Conservation (phyloP, 305 asterid genomes). For the Plantago lanceolata region DNA sequence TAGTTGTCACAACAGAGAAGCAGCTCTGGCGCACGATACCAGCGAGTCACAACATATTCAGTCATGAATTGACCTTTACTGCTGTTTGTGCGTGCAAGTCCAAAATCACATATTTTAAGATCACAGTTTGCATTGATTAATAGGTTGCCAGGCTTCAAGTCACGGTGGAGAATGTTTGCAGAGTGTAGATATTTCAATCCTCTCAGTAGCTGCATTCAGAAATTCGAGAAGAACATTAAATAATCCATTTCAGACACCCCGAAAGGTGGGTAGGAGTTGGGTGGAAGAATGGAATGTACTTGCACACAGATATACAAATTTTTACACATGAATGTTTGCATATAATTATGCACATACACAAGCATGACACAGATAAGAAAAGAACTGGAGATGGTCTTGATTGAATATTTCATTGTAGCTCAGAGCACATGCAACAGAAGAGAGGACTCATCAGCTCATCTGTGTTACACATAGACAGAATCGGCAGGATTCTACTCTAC, state of each 20-base stretch:
- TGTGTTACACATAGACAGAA: neutral
- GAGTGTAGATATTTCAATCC: slow-evolving; percentile 90
- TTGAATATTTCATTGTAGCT: neutral
- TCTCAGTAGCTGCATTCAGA: slow-evolving; percentile 57
- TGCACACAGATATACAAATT: too few relatives aligned
- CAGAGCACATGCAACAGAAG: slow-evolving; percentile 9
- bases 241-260: neutral
- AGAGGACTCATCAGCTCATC: slow-evolving; percentile 8
- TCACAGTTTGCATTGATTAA: slow-evolving; percentile 83
- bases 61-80: slow-evolving; percentile 89
- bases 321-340: too few relatives aligned
- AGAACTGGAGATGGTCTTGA: neutral
- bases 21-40: slow-evolving; percentile 92
- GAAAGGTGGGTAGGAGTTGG: neutral
- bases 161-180: slow-evolving; percentile 85
- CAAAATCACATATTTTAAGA: slow-evolving; percentile 86
- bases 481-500: too few relatives aligned
- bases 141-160: slow-evolving; percentile 86
- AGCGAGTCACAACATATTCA: slow-evolving; percentile 77
- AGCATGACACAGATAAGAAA: neutral
- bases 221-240: neutral
- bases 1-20: slow-evolving; percentile 89
- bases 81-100: slow-evolving; percentile 83
- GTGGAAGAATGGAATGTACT: too few relatives aligned
- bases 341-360: too few relatives aligned